Evolutionary conservation across 768 basidiomycete genomes (phyloP), one percentile per base, ranked within the genome.

Genomic region (Daedalea quercina): DNA sequence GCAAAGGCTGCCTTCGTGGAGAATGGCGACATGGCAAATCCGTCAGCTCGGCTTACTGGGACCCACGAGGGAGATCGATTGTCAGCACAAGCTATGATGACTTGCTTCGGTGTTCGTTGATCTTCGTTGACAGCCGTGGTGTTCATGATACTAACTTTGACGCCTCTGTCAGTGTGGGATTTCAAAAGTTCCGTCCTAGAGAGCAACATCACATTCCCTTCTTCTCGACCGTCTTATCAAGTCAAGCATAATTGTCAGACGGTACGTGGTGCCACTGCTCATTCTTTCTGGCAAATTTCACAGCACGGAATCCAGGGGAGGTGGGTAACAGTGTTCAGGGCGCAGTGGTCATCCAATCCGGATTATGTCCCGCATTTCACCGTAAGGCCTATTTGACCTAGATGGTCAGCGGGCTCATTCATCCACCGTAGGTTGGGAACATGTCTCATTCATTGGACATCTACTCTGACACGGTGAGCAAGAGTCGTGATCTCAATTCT

Each of bases 11-110:
- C 19, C 67, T 90, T 25, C 81, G 86, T 3, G 85, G 74, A 2
- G 81, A 85, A 60, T 85, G 78, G 74, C 65, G 65, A 13, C 90
- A 93, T 61, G 76, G 79, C 52, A 87, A 88, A 64, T 86, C 87
- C 15, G 87, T 82, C 43, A 91, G 84, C 56, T 83, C 90, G 15
- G 90, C 87, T 0, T 91, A 85, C 59, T 93, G 90, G 90, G 89
- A 92, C 66, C 80, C 89, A 2, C 73, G 84, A 52, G 90, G 90
- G 2, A 78, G 86, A 24, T 74, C 79, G 48, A 82, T 93, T 54
- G 82, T 92, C 45, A 90, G 87, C 65, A 93, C 90, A 3, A 84
- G 84, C 64, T 93, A 93, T 58, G 90, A 93, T 57, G 84, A 93
- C 68, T 78, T 76, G 2, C 57, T 93, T 33, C 74, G 87, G 60